Percentiles rank a stretch among this genome's conserved stretches.
Evolutionary conservation across 257 asterid species (phyloP).

Genomic region (Anisodus acutangulus): DNA sequence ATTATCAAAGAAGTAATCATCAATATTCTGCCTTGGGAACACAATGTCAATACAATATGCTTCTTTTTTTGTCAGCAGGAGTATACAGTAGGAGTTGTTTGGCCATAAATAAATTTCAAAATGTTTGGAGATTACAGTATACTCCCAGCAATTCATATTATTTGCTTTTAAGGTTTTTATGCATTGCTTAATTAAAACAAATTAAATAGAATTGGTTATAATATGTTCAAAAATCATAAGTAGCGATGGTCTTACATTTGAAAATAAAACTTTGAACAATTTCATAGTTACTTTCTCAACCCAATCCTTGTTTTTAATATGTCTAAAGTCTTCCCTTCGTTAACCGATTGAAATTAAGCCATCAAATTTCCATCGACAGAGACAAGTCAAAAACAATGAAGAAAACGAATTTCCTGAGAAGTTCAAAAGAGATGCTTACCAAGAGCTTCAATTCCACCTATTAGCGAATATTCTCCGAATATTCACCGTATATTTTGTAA

Average conservation of each 20-base stretch:
- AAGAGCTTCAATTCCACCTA: slow-evolving; percentile 89
- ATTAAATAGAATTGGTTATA: background rate
- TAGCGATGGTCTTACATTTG: too few species aligned
- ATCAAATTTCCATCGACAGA: background rate
- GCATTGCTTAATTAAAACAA: background rate
- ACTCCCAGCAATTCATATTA: background rate
- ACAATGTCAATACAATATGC: background rate
- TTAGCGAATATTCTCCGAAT: too few species aligned
- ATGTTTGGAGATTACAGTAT: background rate
- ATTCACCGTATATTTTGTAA: too few species aligned
- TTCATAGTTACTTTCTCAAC: background rate
- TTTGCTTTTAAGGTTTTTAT: background rate
- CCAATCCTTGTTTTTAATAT: background rate
- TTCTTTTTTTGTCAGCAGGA: too few species aligned
- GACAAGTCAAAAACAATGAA: slow-evolving; percentile 45
- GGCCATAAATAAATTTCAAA: background rate
- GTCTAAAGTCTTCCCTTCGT: background rate
- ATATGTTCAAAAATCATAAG: too few species aligned
- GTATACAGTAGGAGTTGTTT: background rate
- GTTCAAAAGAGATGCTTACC: slow-evolving; percentile 68
- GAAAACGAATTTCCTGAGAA: slow-evolving; percentile 74
- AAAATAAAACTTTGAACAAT: background rate
- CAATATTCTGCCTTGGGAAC: background rate
- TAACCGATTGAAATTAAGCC: background rate
- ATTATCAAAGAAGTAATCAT: background rate